Base-by-base conservation (phyloP, 1,284 basidiomycete species). In the Ceratobasidium sp. region DNA sequence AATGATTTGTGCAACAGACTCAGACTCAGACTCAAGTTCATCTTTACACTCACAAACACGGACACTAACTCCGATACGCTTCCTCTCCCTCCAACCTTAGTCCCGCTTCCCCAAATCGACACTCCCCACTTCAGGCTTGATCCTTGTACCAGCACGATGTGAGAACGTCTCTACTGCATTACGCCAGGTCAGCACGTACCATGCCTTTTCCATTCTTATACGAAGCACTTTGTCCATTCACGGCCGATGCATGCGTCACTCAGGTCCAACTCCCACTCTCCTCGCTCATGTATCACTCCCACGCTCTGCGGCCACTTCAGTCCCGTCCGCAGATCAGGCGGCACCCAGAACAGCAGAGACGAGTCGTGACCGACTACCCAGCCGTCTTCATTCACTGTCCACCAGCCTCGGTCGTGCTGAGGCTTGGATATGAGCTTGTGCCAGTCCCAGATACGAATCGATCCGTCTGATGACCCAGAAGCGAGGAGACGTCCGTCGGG, bases 391-490 rank as follows among this genome's bases (percentile, higher is more conserved):
- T 41, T 23, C 36, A 61, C 23, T 9, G 39, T 61, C 59, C 62
- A 65, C 18, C 8, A 28, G 23, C 46, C 21, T 3, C 21, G 18
- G 55, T 34, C 32, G 34, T 9, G 32, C 9, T 30, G 30, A 9
- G 30, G n/a, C 6, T 14, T 6, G 16, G 32, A 36, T 9, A 18
- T 36, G n/a, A 21, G n/a, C 3, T 18, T 26, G 26, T 34, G 23
- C n/a, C 14, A 41, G 46, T 73, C 67, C 72, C 72, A 73, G n/a
- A 73, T 34, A 18, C 59, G 72, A n/a, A 73, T 53, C n/a, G 72
- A 62, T 16, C 57, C 18, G 64, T 72, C 72, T 9, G 18, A 4
- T n/a, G 72, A 73, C 3, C 70, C 71, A 9, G 72, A 73, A 34
- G 36, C 62, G 18, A 67, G 3, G 23, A 32, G 46, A 34, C 2